A percentile compares a stretch with the other conserved stretches of the same genome.
Evolutionary conservation across 306 rosid species (phyloP).

Genomic region (Clitoria ternatea): DNA sequence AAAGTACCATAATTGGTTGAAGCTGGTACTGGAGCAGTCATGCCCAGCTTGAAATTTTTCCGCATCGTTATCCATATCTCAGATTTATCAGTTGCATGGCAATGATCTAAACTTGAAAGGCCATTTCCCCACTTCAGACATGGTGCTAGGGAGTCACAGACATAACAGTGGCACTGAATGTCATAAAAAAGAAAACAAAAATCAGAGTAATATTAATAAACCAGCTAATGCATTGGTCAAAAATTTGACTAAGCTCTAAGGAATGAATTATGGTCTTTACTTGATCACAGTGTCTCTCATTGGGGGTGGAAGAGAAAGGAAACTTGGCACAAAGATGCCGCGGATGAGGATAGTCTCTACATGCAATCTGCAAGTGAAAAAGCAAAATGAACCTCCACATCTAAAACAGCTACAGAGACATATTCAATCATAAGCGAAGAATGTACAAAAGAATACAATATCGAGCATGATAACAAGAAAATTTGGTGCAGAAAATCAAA

Average conservation of each 20-base stretch:
- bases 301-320: conserved; percentile 56
- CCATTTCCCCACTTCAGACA: conserved; percentile 62
- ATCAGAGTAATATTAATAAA: conserved; percentile 5
- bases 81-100: conserved; percentile 71
- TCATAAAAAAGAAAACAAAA: conserved; percentile 11
- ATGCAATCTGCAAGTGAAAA: conserved; percentile 60
- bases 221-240: background rate
- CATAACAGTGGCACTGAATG: conserved; percentile 83
- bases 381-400: conserved; percentile 11
- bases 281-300: conserved; percentile 50
- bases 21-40: conserved; percentile 30
- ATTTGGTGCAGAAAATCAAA: no score
- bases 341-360: conserved; percentile 87
- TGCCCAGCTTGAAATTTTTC: conserved; percentile 29
- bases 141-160: conserved; percentile 72
- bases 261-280: conserved; percentile 35
- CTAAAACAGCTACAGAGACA: background rate
- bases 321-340: conserved; percentile 70
- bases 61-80: conserved; percentile 52
- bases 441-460: background rate
- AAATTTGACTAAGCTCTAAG: background rate
- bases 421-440: background rate
- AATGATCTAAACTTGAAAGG: conserved; percentile 43
- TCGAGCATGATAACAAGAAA: background rate
- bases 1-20: conserved; percentile 23